Evolutionary conservation across 129 eudicot genomes (phyloP), one percentile per base, ranked within the genome.

Genomic region (Flaveria bidentis): DNA sequence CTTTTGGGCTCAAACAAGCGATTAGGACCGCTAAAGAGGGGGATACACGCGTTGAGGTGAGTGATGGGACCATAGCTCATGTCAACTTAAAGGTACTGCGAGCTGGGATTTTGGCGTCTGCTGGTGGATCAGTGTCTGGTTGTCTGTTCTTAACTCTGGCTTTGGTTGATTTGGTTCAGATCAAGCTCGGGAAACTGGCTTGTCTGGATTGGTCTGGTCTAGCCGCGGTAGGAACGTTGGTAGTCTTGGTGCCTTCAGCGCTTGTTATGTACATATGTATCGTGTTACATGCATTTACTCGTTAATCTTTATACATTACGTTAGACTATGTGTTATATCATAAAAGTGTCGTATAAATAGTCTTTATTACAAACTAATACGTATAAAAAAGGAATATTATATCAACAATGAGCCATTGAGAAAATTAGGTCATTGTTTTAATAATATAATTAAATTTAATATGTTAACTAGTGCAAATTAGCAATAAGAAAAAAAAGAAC

Each of bases 71-170:
- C 39, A 66, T 79, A 3, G 88, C 79, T 5, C 84, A 66, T 39
- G 87, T 87, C 2, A 87, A 90, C 51, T 44, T 77, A 79, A 81
- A 58, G 53, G 82, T 81, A 2, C 51, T 90, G 36, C 65, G 85
- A 17, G 79, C 28, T 1, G 90, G 88, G 70, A 85, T 90, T 2
- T 23, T 90, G 86, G 86, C 86, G 1, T 87, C 92, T 22, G 90
- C 90, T 11, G 17, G 45, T 30, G 96, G 96, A 12, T 90, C 88
- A 7, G 87, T 78, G 7, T 78, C 81, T 1, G 96, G 92, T 18
- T 90, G 96, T 39, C 71, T 84, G 51, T 90, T 90, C 73, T 61
- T 90, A 84, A 87, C 72, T 57, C 73, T 85, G 45, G 90, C 96
- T 8, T 61, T 90, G 87, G 83, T 87, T 53, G 77, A 90, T 78